Evolutionary conservation across 768 basidiomycete species (phyloP).

Genomic region (Royoungia palumana): DNA sequence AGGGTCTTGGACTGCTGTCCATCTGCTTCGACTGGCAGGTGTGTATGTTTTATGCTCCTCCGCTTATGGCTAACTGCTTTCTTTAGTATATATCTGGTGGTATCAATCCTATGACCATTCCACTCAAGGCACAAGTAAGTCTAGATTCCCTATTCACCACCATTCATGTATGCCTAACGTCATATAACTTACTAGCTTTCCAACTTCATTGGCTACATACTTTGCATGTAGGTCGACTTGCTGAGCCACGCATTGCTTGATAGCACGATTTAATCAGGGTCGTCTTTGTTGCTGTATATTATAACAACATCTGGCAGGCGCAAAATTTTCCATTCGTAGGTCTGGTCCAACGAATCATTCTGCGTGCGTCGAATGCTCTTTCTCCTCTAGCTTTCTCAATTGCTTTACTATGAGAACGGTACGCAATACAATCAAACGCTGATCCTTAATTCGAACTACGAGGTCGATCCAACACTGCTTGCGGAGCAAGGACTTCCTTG

Average conservation of each 20-base stretch:
- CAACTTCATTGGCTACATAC: slow-evolving; percentile 46
- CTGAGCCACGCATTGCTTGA: neutral
- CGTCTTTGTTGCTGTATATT: slow-evolving; percentile 39
- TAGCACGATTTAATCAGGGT: slow-evolving; percentile 22
- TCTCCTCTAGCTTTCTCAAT: slow-evolving; percentile 40
- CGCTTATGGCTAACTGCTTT: neutral
- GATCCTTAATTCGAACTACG: slow-evolving; percentile 52
- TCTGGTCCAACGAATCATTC: slow-evolving; percentile 25
- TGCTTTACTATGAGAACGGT: slow-evolving; percentile 51
- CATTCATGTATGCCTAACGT: neutral
- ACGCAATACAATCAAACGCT: slow-evolving; percentile 49
- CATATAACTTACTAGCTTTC: slow-evolving; percentile 35
- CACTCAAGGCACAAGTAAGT: slow-evolving; percentile 47
- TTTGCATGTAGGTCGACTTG: slow-evolving; percentile 47
- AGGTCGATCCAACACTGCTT: slow-evolving; percentile 47
- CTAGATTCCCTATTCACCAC: neutral
- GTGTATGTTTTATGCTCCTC: slow-evolving; percentile 20
- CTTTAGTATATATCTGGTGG: slow-evolving; percentile 27
- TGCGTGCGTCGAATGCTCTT: neutral
- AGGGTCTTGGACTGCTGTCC: slow-evolving; percentile 60
- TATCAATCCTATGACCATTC: slow-evolving; percentile 51
- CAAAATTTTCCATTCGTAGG: slow-evolving; percentile 58
- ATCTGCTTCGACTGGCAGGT: slow-evolving; percentile 57
- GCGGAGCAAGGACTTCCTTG: slow-evolving; percentile 36
- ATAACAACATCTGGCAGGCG: slow-evolving; percentile 53